phyloP scores from a whole-genome alignment of 306 rosid species.

The Arachis stenosperma region DNA sequence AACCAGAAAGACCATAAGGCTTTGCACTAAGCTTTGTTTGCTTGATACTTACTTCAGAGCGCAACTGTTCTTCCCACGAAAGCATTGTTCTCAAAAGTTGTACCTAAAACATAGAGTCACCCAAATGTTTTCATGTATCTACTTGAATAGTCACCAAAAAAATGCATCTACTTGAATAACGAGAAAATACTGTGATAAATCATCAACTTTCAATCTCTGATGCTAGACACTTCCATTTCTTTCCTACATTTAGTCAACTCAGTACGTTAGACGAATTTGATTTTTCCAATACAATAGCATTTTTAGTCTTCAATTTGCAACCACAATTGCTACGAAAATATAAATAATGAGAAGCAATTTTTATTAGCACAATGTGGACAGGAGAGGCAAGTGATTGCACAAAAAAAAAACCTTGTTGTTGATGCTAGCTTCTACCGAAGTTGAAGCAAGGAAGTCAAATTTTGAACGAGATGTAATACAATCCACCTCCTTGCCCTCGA shows the following conservation, averaged over 20 bases:
- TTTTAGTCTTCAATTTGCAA: constrained; percentile 11
- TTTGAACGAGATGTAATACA: constrained; percentile 49
- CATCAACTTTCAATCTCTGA: constrained; percentile 28
- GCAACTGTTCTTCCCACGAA: constrained; percentile 89
- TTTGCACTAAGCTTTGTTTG: constrained; percentile 43
- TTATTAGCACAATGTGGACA: constrained; percentile 22
- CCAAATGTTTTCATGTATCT: constrained; percentile 28
- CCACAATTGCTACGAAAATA: constrained; percentile 12
- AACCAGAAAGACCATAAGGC: constrained; percentile 37
- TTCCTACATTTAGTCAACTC: constrained; percentile 20
- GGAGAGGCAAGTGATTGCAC: constrained; percentile 25
- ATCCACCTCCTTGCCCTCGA: constrained; percentile 82
- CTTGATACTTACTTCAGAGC: constrained; percentile 66
- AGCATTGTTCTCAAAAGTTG: constrained; percentile 83
- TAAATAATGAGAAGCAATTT: constrained; percentile 24
- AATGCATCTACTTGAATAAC: constrained; percentile 23
- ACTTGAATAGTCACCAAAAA: neutral
- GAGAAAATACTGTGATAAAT: neutral
- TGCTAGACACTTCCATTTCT: constrained; percentile 21
- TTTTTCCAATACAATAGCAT: constrained; percentile 9
- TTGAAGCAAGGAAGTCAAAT: constrained; percentile 52
- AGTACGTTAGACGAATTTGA: constrained; percentile 11
- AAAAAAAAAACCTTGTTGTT: constrained; percentile 67
- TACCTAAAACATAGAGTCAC: constrained; percentile 55
- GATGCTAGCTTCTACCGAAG: constrained; percentile 73